A percentile compares a stretch with the other conserved stretches of the same genome.
phyloP scores from a whole-genome alignment of 768 basidiomycete species.

The Tricholoma terreum region DNA sequence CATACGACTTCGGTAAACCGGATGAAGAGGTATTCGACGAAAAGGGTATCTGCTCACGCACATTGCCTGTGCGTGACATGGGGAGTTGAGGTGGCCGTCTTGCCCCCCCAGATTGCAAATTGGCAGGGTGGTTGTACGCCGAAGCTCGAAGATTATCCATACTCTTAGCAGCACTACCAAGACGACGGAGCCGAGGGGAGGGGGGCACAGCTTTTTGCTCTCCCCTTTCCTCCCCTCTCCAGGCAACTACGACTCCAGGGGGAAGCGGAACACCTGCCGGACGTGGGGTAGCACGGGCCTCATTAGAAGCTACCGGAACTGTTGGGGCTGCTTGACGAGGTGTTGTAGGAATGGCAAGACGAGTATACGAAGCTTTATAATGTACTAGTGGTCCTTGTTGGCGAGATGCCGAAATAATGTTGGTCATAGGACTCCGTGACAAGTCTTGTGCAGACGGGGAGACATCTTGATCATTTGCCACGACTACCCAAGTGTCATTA shows the following conservation, averaged over 20 bases:
- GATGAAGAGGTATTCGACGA: conserved; percentile 20
- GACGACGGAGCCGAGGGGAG: conserved; percentile 25
- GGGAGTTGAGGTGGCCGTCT: conserved; percentile 35
- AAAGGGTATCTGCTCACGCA: conserved; percentile 21
- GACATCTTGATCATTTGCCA: conserved; percentile 31
- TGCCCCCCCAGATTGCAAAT: conserved; percentile 30
- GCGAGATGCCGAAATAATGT: conserved; percentile 25
- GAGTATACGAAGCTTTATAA: conserved; percentile 30
- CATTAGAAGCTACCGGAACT: conserved; percentile 28
- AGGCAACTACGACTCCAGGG: conserved; percentile 44
- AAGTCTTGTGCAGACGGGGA: conserved; percentile 21
- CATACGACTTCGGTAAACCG: conserved; percentile 43
- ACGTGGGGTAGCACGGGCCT: conserved; percentile 31
- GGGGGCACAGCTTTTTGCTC: conserved; percentile 36
- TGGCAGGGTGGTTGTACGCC: conserved; percentile 30
- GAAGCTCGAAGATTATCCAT: conserved; percentile 50
- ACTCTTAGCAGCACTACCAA: conserved; percentile 48
- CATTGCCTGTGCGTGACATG: conserved; percentile 24
- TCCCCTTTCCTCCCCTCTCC: conserved; percentile 45
- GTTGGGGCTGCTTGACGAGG: conserved; percentile 40
- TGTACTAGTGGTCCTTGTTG: conserved; percentile 28
- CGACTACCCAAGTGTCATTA: conserved; percentile 29
- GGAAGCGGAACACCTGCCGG: conserved; percentile 45
- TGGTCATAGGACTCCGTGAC: conserved; percentile 13
- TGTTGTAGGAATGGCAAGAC: conserved; percentile 33